Base-by-base conservation (phyloP, 495 filamentous ascomycete species). In the Entonaema liquescens region DNA sequence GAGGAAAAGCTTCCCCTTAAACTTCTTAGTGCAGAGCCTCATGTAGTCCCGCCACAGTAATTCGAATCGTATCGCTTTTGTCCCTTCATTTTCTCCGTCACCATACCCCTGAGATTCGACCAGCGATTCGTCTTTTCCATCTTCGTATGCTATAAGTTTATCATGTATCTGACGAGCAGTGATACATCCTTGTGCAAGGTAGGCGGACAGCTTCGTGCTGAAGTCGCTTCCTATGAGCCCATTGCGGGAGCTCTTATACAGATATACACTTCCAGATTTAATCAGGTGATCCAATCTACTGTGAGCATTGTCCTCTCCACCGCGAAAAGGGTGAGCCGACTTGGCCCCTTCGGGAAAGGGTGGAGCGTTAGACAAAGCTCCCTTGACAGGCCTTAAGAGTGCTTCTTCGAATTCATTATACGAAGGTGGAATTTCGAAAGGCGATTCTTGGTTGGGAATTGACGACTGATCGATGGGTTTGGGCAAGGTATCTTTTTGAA, bases 1-100 rank as follows among this genome's bases (percentile, higher is more conserved):
- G 42, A 79, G 77, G 75, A 92, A 93, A 2, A 92, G 78, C 52
- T 83, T 83, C 50, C 78, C 73, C 13, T 84, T 83, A 65, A 89
- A 92, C 71, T 93, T 92, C 3, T 86, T 80, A 26, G 84, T 84
- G 65, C 89, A 89, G 12, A 93, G 84, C 0, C 89, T 82, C 86
- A 93, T 92, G 78, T 93, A 93, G 77, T 93, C 91, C 4, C 90
- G 82, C 90, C 90, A 93, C 0, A 93, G 80, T 0, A 93, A 81
- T 67, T 93, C 89, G 61, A 91, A 90, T 1, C 91, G 86, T 8
- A 93, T 81, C 3, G 77, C 80, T n/a, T 82, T 81, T 0, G 89
- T 91, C n/a, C 91, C 91, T 55, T 87, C 85, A 73, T 87, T 90
- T 70, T 92, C 87, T 3, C 90, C 91, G 23, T 87, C 80, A 9